Percentiles rank a stretch among this genome's conserved stretches.
Conservation (phyloP, 352 stramenopile species). For the Phytophthora europaea region DNA sequence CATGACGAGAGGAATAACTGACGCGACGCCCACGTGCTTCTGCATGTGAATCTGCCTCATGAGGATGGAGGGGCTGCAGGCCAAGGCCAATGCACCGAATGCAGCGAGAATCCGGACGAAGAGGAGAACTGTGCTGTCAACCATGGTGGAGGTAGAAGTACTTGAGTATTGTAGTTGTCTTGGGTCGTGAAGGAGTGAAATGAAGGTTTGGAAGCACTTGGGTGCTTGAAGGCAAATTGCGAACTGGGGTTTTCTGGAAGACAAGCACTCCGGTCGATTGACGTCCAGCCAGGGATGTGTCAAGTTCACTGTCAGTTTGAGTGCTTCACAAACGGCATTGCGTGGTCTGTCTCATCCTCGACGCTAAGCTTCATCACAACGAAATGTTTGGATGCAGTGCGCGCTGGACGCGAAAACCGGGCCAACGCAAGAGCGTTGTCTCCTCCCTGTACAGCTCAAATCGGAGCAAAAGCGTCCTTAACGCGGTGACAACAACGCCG, state of each 20-base stretch:
- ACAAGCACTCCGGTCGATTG: background rate
- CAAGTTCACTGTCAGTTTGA: background rate
- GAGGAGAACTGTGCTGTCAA: conserved; percentile 31
- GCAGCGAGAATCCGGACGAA: conserved; percentile 39
- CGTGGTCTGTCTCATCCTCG: conserved; percentile 20
- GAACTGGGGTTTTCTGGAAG: conserved; percentile 12
- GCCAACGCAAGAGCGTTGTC: background rate
- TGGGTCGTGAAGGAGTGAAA: background rate
- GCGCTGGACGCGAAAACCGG: conserved; percentile 4
- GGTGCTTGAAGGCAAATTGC: conserved; percentile 20
- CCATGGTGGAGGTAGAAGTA: conserved; percentile 14
- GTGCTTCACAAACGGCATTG: conserved; percentile 8
- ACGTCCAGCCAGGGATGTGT: conserved; percentile 4
- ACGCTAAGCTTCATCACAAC: conserved; percentile 22
- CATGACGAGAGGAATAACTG: conserved; percentile 48
- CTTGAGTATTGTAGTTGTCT: background rate
- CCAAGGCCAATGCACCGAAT: conserved; percentile 42
- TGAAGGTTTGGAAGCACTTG: background rate
- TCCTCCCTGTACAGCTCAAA: conserved; percentile 14
- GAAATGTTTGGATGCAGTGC: conserved; percentile 28
- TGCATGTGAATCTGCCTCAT: conserved; percentile 49
- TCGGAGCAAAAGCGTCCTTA: conserved; percentile 1
- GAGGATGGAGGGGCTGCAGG: conserved; percentile 50
- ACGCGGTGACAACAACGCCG: conserved; percentile 10
- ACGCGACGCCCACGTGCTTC: conserved; percentile 48